Conservation (phyloP, 1,284 basidiomycete genomes). For the Cutaneotrichosporon curvatum region DNA sequence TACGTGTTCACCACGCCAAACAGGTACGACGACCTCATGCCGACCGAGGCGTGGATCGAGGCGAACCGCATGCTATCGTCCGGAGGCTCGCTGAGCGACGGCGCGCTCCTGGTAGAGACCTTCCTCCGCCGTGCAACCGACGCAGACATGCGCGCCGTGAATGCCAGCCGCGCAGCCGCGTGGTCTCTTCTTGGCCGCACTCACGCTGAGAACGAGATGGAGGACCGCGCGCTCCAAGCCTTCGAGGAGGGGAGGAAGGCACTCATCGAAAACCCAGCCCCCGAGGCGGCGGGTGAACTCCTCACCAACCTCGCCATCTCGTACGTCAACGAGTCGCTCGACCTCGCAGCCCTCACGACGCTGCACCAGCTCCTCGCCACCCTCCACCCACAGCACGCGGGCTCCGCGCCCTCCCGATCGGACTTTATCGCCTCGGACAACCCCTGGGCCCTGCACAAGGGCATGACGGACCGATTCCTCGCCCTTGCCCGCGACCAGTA, state of each 20-base stretch:
- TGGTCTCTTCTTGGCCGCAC: constrained; percentile 93
- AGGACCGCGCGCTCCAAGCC: constrained; percentile 52
- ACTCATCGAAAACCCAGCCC: constrained; percentile 59
- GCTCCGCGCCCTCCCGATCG: constrained; percentile 32
- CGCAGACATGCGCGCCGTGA: constrained; percentile 36
- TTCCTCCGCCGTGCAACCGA: constrained; percentile 55
- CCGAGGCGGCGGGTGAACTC: constrained; percentile 61
- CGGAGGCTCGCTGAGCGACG: constrained; percentile 79
- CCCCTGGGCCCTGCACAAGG: constrained; percentile 78
- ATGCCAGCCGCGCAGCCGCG: constrained; percentile 59
- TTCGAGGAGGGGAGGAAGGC: constrained; percentile 65
- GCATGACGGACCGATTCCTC: constrained; percentile 77
- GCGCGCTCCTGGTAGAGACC: constrained; percentile 74
- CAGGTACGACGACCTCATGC: constrained; percentile 14
- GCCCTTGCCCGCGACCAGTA: constrained; percentile 75
- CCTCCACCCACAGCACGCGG: constrained; percentile 61
- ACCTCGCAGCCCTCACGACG: constrained; percentile 78
- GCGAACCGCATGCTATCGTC: constrained; percentile 55
- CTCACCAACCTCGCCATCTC: constrained; percentile 90
- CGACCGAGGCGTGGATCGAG: constrained; percentile 24
- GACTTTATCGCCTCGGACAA: constrained; percentile 44
- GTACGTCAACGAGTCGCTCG: constrained; percentile 92
- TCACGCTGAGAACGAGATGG: constrained; percentile 87
- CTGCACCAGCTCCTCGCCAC: constrained; percentile 79
- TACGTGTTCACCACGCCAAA: constrained; percentile 64